Percentiles rank a stretch among this genome's conserved stretches.
Conservation (phyloP, 495 filamentous ascomycete genomes). For the Penicillium verhagenii region DNA sequence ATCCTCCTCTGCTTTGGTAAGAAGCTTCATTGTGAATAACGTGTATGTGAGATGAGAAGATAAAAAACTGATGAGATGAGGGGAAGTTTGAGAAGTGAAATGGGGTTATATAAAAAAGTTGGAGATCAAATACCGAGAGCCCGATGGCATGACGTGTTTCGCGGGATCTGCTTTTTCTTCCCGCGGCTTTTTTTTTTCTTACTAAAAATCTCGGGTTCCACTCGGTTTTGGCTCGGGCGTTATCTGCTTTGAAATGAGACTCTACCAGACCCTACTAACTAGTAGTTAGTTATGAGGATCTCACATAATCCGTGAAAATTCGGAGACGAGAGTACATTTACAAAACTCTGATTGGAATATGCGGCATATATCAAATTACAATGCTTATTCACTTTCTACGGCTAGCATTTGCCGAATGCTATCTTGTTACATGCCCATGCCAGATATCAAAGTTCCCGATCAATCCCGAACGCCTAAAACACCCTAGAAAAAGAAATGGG, state of each 20-base stretch:
- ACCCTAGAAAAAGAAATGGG: slow-evolving; percentile 5
- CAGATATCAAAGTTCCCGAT: slow-evolving; percentile 14
- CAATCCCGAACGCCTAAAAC: slow-evolving; percentile 19
- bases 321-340: background rate
- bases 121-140: slow-evolving; percentile 32
- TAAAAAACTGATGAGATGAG: slow-evolving; percentile 1
- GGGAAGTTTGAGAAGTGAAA: background rate
- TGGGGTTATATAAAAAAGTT: slow-evolving; percentile 9
- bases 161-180: slow-evolving; percentile 28
- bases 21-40: slow-evolving; percentile 74
- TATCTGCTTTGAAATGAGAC: too few species aligned
- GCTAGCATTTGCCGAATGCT: slow-evolving; percentile 10
- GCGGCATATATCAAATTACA: background rate
- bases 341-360: background rate
- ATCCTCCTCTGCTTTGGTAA: slow-evolving; percentile 88
- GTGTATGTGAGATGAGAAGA: slow-evolving; percentile 4
- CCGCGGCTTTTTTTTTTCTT: too few species aligned
- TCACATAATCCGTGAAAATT: too few species aligned
- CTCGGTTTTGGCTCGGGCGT: background rate
- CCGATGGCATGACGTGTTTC: slow-evolving; percentile 23
- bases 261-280: too few species aligned
- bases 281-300: too few species aligned
- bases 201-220: background rate
- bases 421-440: slow-evolving; percentile 17
- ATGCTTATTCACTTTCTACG: slow-evolving; percentile 1